Evolutionary conservation across 345 rosid genomes (phyloP).

Genomic region (Salix brachista): DNA sequence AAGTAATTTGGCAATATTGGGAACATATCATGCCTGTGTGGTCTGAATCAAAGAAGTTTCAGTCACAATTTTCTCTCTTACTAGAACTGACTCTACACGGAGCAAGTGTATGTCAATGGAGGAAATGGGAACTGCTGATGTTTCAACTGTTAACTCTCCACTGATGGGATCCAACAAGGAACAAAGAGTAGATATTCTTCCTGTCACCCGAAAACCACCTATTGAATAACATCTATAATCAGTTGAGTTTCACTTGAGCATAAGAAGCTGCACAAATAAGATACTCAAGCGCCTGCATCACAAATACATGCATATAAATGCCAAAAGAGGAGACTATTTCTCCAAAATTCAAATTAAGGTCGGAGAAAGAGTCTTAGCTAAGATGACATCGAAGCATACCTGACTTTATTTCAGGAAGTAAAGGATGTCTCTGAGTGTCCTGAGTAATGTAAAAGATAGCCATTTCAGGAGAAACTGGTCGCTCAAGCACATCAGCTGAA

Average conservation of each 20-base stretch:
- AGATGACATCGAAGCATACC: no score
- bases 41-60: slow-evolving; percentile 91
- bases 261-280: neutral
- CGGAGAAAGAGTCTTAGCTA: no score
- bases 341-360: no score
- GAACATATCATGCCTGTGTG: slow-evolving; percentile 53
- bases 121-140: slow-evolving; percentile 67
- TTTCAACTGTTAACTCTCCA: slow-evolving; percentile 77
- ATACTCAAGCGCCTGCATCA: slow-evolving; percentile 1
- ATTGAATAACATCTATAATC: slow-evolving; percentile 4
- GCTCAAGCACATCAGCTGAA: no score
- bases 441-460: no score
- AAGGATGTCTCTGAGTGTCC: no score
- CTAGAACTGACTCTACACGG: slow-evolving; percentile 65
- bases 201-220: slow-evolving; percentile 88
- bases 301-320: neutral
- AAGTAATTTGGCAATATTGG: neutral
- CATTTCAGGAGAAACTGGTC: no score
- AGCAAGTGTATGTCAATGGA: slow-evolving; percentile 78
- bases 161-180: slow-evolving; percentile 66
- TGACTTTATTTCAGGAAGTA: no score
- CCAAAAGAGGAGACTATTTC: no score
- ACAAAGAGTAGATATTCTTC: slow-evolving; percentile 68
- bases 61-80: slow-evolving; percentile 69
- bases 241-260: neutral